A percentile compares a stretch with the other conserved stretches of the same genome.
These are phyloP conservation scores for Talaromyces nanjingensis DNA, from an alignment of 495 filamentous ascomycete species.

Conservation along the genomic window DNA sequence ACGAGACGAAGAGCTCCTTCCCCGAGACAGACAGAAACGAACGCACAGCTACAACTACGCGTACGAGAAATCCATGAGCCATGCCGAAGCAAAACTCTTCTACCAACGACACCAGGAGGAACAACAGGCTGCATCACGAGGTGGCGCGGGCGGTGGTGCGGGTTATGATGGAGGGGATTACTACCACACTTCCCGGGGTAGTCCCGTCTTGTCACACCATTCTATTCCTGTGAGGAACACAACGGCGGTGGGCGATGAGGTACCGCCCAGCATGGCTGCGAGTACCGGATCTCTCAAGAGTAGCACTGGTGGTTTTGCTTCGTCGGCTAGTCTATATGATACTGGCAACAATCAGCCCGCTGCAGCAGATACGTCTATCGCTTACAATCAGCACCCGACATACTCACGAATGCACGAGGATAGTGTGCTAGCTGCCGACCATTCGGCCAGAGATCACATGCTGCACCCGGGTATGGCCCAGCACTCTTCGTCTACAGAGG, in stretches of 20 bases:
- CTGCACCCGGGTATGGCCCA: neutral
- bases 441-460: constrained; percentile 35
- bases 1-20: constrained; percentile 50
- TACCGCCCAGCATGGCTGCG: constrained; percentile 1
- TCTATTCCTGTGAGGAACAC: constrained; percentile 8
- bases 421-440: constrained; percentile 33
- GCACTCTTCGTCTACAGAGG: neutral
- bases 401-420: constrained; percentile 15
- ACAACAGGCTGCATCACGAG: constrained; percentile 11
- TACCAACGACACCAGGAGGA: constrained; percentile 80
- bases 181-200: constrained; percentile 18
- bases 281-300: constrained; percentile 11
- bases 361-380: neutral
- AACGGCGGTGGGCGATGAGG: constrained; percentile 7
- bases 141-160: neutral
- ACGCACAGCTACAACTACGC: constrained; percentile 81
- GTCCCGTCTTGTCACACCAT: constrained; percentile 14
- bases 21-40: constrained; percentile 66
- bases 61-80: constrained; percentile 84
- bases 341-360: neutral
- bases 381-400: neutral
- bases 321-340: neutral
- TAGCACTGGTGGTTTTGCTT: constrained; percentile 7
- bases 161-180: constrained; percentile 9
- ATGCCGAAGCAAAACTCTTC: constrained; percentile 88